Base-by-base conservation (phyloP, 257 asterid species). In the Echites panduratus region DNA sequence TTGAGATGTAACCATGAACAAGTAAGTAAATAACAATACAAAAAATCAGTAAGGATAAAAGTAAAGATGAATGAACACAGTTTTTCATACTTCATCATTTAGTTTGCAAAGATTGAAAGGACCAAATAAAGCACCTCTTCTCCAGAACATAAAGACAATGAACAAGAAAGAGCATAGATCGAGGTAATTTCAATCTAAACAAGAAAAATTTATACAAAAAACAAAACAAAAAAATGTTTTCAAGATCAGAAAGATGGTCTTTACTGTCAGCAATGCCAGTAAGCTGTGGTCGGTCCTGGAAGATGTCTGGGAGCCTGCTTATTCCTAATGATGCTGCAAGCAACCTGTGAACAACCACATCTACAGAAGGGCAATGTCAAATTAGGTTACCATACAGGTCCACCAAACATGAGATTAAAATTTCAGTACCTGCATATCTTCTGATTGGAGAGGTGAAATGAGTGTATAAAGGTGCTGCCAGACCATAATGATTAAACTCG, bases 391-490 rank as follows among this genome's bases (percentile, higher is more conserved):
- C 74, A 65, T 71, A 43, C 57, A 70, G 78, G 76, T 20, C 72
- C 64, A 67, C 19, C 43, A 77, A 65, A n/a, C n/a, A 70, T 71
- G 76, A 61, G n/a, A 66, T 7, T 13, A n/a, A 35, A 43, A 75
- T 69, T 57, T 19, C 52, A 58, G 20, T 66, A 90, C 99, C 99
- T 45, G 99, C 99, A 78, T 92, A 95, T 92, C 99, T 87, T 82
- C 99, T 86, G 47, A 95, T 92, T 56, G 99, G 99, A 75, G 99
- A 95, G 78, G 99, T 95, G 86, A 95, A 95, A 85, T 95, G 99
- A 68, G 99, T 95, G 80, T 95, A 95, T 24, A 92, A 73, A 22
- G 96, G 94, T 49, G 98, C 82, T 70, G 98, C 98, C 75, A 95
- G 96, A 81, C 99, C 99, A 78, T 95, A 92, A 80, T 95, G 99